phyloP scores from a whole-genome alignment of 1,284 basidiomycete genomes.

The Xanthoconium separans region DNA sequence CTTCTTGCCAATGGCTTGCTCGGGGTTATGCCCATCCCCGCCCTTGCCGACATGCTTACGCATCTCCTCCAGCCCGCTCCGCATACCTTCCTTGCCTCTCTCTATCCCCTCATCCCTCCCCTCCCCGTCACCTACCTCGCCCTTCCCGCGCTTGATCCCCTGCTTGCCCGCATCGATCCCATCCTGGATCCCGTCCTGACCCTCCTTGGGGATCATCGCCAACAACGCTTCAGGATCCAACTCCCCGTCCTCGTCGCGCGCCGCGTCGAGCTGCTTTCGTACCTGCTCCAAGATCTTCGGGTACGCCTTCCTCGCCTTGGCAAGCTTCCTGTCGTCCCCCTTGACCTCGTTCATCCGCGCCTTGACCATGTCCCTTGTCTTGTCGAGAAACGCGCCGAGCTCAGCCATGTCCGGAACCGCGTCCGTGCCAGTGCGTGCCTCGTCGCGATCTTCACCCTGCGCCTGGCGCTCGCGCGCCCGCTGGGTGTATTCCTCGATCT shows the following conservation, averaged over 20 bases:
- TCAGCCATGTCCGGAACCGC: conserved; percentile 4
- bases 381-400: conserved; percentile 19
- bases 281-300: conserved; percentile 14
- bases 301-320: conserved; percentile 18
- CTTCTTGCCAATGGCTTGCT: conserved; percentile 13
- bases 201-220: conserved; percentile 9
- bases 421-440: neutral
- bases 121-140: neutral
- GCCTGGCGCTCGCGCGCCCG: neutral
- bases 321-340: conserved; percentile 19
- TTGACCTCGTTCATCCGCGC: conserved; percentile 16
- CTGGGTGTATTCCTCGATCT: conserved; percentile 7
- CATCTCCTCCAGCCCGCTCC: conserved; percentile 10
- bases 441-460: neutral
- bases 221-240: conserved; percentile 4
- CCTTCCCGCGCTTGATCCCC: neutral
- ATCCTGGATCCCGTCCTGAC: neutral
- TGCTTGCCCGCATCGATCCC: conserved; percentile 5
- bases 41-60: conserved; percentile 3
- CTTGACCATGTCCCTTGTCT: conserved; percentile 17
- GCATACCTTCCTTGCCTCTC: conserved; percentile 4
- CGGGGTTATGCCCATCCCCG: conserved; percentile 7
- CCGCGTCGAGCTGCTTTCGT: conserved; percentile 12
- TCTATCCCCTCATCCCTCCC: conserved; percentile 4
- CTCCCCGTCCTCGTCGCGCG: conserved; percentile 3